Conservation (phyloP, 345 rosid species). For the Corchorus olitorius region DNA sequence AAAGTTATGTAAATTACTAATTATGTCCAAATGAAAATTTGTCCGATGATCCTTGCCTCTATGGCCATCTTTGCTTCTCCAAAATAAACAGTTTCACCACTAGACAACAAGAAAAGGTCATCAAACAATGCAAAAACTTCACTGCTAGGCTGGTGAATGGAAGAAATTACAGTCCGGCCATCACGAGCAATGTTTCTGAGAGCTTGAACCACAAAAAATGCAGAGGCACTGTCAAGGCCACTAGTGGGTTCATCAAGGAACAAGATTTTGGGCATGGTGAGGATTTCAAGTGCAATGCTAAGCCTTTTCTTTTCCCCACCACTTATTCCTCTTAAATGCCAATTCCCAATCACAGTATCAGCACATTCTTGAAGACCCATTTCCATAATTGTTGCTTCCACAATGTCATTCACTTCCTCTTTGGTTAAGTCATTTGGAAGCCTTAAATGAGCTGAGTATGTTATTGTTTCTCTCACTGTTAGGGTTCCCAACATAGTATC, state of each 20-base stretch:
- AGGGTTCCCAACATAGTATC: conserved; percentile 68
- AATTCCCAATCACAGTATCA: conserved; percentile 59
- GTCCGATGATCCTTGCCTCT: conserved; percentile 38
- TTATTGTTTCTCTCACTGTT: conserved; percentile 65
- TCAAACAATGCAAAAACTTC: conserved; percentile 79
- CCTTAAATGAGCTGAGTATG: conserved; percentile 68
- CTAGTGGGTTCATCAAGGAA: conserved; percentile 81
- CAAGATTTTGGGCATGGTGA: conserved; percentile 57
- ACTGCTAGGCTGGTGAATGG: conserved; percentile 81
- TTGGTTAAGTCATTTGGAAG: conserved; percentile 49
- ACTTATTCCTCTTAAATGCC: conserved; percentile 80
- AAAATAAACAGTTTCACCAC: conserved; percentile 70
- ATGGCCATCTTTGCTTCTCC: conserved; percentile 68
- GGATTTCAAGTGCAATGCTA: conserved; percentile 71
- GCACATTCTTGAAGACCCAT: conserved; percentile 76
- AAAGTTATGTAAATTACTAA: neutral
- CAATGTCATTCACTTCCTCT: conserved; percentile 45
- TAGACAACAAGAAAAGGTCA: conserved; percentile 68
- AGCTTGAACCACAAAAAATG: conserved; percentile 65
- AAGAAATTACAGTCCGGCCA: conserved; percentile 62
- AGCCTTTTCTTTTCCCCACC: conserved; percentile 83
- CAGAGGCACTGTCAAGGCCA: conserved; percentile 79
- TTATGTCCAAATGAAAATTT: neutral
- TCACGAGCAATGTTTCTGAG: conserved; percentile 65
- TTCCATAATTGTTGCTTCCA: conserved; percentile 59